These are phyloP conservation scores for Datisca glomerata DNA, from an alignment of 306 rosid species.

Conservation along the genomic window DNA sequence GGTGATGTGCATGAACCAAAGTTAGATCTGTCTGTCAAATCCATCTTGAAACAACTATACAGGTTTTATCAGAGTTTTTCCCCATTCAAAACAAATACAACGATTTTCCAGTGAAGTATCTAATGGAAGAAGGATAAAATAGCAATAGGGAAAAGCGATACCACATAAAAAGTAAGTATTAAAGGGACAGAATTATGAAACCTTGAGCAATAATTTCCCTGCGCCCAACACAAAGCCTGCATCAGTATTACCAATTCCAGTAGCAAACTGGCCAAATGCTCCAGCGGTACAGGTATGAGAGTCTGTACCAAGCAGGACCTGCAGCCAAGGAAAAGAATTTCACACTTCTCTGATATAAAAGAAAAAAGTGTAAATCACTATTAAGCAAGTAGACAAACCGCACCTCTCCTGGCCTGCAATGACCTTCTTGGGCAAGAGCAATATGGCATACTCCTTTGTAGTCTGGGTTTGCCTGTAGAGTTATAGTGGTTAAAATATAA, in stretches of 20 bases:
- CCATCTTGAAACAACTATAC: no score
- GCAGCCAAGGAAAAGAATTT: constrained; percentile 11
- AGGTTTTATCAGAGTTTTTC: no score
- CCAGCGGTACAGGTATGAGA: constrained; percentile 98
- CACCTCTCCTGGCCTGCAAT: constrained; percentile 98
- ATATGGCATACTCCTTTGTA: constrained; percentile 94
- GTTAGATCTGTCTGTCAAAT: no score
- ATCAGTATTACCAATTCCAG: constrained; percentile 94
- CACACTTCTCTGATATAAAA: constrained; percentile 5
- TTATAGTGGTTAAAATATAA: neutral
- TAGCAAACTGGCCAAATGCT: constrained; percentile 97
- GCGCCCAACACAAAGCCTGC: constrained; percentile 87
- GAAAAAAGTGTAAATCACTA: neutral
- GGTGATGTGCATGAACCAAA: no score
- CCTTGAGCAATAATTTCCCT: constrained; percentile 90
- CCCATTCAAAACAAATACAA: no score
- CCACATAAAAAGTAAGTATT: neutral
- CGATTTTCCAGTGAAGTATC: no score
- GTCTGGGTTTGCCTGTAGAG: constrained; percentile 79
- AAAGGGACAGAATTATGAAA: constrained; percentile 10
- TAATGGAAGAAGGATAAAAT: no score
- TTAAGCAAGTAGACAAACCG: constrained; percentile 8
- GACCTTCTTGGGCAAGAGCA: constrained; percentile 99
- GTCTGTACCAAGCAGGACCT: constrained; percentile 95
- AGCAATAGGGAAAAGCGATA: no score